Base-by-base conservation (phyloP, 2,329 filamentous ascomycete species). In the Fusarium sp. region DNA sequence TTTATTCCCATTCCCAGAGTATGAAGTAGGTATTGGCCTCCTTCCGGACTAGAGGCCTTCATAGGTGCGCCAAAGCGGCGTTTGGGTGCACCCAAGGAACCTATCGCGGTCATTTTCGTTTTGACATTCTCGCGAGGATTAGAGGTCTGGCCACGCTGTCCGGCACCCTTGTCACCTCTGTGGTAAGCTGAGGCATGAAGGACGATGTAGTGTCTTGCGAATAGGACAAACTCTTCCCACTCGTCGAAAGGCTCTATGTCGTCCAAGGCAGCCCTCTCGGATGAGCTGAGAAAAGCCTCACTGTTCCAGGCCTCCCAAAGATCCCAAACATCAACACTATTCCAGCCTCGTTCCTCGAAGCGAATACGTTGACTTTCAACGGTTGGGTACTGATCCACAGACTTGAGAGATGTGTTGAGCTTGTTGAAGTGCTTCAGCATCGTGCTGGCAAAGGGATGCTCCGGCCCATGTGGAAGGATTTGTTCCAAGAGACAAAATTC, bases 211-310 rank as follows among this genome's bases (percentile, higher is more conserved):
- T 97, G 94, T 33, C 89, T 89, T 3, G 87, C 89, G 77, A 96
- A 97, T 1, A 97, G 82, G 4, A 91, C 89, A 75, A 97, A 94
- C 74, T 97, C 95, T 78, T 98, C 95, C 93, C 93, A 97, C 79
- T 97, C 94, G 77, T 98, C 95, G 75, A 98, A 97, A 1, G 91
- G 89, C 74, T 97, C 95, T 17, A 94, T 79, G 1, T 80, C 75
- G 71, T 97, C 90, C 15, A 97, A 79, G 13, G 80, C 80, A 35
- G 76, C 80, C 66, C 92, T 86, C 64, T 92, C 85, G 2, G 83
- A 78, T 2, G 84, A 74, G 7, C 82, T 83, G 20, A 97, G 79
- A 76, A 94, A 94, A 4, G 80, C 75, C 15, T 88, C 82, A 68
- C 92, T 88, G 13, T 86, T 88, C 94, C 94, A 97, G 1, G 94